phyloP scores from a whole-genome alignment of 176 grass and related monocot genomes.

The Avena eriantha region DNA sequence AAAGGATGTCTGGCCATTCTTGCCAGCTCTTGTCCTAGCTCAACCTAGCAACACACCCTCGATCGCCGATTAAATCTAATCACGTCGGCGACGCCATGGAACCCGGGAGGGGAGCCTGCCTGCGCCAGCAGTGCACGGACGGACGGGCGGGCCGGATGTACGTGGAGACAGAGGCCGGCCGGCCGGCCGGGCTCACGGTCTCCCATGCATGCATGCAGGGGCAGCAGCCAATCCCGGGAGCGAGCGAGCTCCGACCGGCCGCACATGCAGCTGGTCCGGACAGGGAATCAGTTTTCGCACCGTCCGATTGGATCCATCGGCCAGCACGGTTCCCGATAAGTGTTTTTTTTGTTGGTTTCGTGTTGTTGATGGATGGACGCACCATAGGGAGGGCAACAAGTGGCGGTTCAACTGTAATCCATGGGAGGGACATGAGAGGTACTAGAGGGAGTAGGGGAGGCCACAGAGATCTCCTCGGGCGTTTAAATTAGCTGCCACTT shows the following conservation, averaged over 20 bases:
- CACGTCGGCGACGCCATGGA: constrained; percentile 26
- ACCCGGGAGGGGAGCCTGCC: constrained; percentile 1
- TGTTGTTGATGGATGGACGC: too few species aligned
- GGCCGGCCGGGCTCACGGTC: background rate
- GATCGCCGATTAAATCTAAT: background rate
- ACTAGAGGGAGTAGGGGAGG: background rate
- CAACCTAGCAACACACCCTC: background rate
- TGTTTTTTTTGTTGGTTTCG: too few species aligned
- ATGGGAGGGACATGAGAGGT: background rate
- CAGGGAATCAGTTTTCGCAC: background rate
- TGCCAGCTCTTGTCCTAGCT: background rate
- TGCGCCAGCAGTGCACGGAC: background rate
- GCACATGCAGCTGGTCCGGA: constrained; percentile 14
- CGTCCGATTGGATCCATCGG: constrained; percentile 16
- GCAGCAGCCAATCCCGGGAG: constrained; percentile 35
- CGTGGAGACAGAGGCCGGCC: too few species aligned
- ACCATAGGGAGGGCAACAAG: constrained; percentile 48
- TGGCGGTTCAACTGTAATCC: constrained; percentile 40
- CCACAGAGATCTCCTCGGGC: constrained; percentile 5
- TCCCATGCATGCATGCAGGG: constrained; percentile 33
- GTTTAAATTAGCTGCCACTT: background rate
- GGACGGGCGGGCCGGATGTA: too few species aligned
- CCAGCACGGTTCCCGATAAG: background rate
- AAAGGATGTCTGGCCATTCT: background rate
- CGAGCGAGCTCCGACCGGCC: background rate